phyloP scores from a whole-genome alignment of 2,329 filamentous ascomycete species.

The Knoxdaviesia capensis region DNA sequence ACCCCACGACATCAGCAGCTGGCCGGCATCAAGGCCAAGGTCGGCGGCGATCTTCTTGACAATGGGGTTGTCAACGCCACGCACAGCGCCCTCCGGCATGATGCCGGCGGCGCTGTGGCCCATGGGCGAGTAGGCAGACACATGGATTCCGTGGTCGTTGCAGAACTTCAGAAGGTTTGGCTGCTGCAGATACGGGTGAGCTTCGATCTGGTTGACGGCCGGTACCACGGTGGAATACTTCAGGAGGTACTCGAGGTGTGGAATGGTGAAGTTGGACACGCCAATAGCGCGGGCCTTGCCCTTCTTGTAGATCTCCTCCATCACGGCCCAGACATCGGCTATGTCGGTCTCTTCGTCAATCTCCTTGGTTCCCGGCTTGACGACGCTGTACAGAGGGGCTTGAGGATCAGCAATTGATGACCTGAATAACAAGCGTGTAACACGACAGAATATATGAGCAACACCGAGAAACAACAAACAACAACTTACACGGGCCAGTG shows the following conservation, averaged over 20 bases:
- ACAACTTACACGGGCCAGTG: slow-evolving; percentile 21
- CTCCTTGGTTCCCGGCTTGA: slow-evolving; percentile 28
- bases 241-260: slow-evolving; percentile 20
- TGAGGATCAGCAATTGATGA: slow-evolving; percentile 12
- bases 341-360: slow-evolving; percentile 29
- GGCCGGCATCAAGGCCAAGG: slow-evolving; percentile 17
- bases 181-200: slow-evolving; percentile 51
- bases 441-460: not conserved
- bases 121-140: slow-evolving; percentile 56
- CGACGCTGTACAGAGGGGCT: slow-evolving; percentile 14
- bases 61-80: slow-evolving; percentile 21
- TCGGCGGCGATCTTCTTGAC: slow-evolving; percentile 25
- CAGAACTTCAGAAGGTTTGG: slow-evolving; percentile 52
- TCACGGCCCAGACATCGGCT: slow-evolving; percentile 18
- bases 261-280: slow-evolving; percentile 28
- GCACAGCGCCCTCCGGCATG: too few relatives aligned
- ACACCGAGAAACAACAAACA: too few relatives aligned
- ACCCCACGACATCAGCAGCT: slow-evolving; percentile 33
- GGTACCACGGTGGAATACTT: slow-evolving; percentile 32
- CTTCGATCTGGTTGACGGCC: slow-evolving; percentile 49
- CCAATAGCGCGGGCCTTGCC: slow-evolving; percentile 25
- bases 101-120: slow-evolving; percentile 41
- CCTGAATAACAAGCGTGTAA: slow-evolving; percentile 6
- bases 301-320: slow-evolving; percentile 17
- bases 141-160: slow-evolving; percentile 45